Base-by-base conservation (phyloP, 2,329 filamentous ascomycete genomes). In the Ceratocystis albifundus region DNA sequence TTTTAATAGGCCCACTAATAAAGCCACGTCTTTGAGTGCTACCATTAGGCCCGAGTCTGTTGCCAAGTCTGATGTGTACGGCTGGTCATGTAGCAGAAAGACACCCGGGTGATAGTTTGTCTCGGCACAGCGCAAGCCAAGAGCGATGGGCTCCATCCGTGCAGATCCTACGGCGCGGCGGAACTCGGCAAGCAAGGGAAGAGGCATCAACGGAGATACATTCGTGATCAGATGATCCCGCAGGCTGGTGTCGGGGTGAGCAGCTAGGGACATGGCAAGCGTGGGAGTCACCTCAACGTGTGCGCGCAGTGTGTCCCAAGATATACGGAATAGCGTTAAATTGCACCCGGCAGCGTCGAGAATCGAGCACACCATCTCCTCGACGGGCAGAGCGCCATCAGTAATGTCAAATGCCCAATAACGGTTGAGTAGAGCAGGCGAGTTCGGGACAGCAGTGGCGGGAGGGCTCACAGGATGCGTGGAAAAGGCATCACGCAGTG, bases 31-130 rank as follows among this genome's bases (percentile, higher is more conserved):
- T 67, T 71, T 15, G 71, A 74, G 65, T 67, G 71, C 62, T 67
- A 73, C 64, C 68, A 70, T 44, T 44, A 66, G 20, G 62, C 63
- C 41, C 53, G 46, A 59, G 65, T 69, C 64, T 61, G 32, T 20
- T 45, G 62, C 7, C 44, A 64, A 12, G 46, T 59, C 25, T 63
- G 69, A 46, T 67, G 62, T 70, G 32, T 70, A 73, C 36, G 71
- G 73, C 64, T 72, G 71, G 55, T 71, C 73, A 4, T 67, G 66
- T 44, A 67, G 30, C 12, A 65, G 45, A n/a, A 67, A 57, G 25
- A 67, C 44, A 20, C 66, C 66, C 0, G 66, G 66, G 53, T 44
- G 62, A 2, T 72, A 72, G 68, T 88, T 88, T 85, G 61, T 46
- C 55, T 62, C 30, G 15, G 32, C 61, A 10, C 20, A 53, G 22